Conservation (phyloP, 2,329 filamentous ascomycete species). For the Exophiala spinifera region DNA sequence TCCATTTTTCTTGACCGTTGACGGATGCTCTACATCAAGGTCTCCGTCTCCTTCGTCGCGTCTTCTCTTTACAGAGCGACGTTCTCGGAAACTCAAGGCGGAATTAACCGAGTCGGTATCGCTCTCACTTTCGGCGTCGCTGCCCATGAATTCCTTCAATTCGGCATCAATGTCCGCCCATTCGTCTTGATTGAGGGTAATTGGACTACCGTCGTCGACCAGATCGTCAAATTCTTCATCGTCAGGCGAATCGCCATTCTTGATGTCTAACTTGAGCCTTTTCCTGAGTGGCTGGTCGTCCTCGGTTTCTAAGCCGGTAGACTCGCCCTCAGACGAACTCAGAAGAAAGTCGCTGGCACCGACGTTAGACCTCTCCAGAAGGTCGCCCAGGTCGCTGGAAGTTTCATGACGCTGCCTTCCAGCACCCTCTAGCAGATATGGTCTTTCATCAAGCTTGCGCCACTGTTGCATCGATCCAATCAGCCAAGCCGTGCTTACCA, state of each 20-base stretch:
- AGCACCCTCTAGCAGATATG: constrained; percentile 70
- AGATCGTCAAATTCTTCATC: constrained; percentile 43
- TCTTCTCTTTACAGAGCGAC: constrained; percentile 41
- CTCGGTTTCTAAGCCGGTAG: constrained; percentile 23
- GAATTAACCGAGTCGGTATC: constrained; percentile 43
- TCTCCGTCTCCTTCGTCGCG: constrained; percentile 55
- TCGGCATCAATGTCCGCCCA: constrained; percentile 68
- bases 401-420: constrained; percentile 38
- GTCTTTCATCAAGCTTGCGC: constrained; percentile 72
- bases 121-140: constrained; percentile 49
- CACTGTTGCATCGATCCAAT: constrained; percentile 80
- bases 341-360: constrained; percentile 22
- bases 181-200: constrained; percentile 60
- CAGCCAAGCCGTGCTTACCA: constrained; percentile 90
- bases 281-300: constrained; percentile 25
- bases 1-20: constrained; percentile 31
- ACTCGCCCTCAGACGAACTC: constrained; percentile 39
- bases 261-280: constrained; percentile 34
- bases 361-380: constrained; percentile 45
- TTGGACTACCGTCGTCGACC: constrained; percentile 34
- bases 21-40: constrained; percentile 29
- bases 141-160: constrained; percentile 66
- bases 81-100: constrained; percentile 25
- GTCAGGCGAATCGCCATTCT: constrained; percentile 43
- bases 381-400: constrained; percentile 31